phyloP scores from a whole-genome alignment of 1,139 yeast species.

The Kazachstania sp. region DNA sequence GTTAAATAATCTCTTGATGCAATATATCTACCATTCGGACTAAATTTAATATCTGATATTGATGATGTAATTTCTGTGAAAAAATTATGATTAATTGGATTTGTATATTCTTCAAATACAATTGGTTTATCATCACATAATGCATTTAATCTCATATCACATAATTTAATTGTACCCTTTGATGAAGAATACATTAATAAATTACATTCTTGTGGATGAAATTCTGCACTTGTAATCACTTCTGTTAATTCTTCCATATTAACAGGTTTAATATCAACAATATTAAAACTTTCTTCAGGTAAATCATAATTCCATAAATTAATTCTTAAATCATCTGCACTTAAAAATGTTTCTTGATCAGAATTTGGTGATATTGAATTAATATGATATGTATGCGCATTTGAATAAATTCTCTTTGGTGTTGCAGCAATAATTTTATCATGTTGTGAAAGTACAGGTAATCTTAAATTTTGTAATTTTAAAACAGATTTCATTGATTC shows the following conservation, averaged over 20 bases:
- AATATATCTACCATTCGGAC: slow-evolving; percentile 87
- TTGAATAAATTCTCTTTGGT: slow-evolving; percentile 84
- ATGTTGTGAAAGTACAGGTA: slow-evolving; percentile 84
- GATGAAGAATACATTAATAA: slow-evolving; percentile 94
- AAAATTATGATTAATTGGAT: slow-evolving; percentile 87
- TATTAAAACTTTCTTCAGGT: slow-evolving; percentile 91
- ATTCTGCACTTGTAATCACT: slow-evolving; percentile 96
- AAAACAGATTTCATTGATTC: slow-evolving; percentile 23
- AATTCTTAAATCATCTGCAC: slow-evolving; percentile 91
- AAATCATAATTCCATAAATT: slow-evolving; percentile 93
- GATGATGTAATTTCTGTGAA: slow-evolving; percentile 96
- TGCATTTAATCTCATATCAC: slow-evolving; percentile 95
- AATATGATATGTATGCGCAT: slow-evolving; percentile 97
- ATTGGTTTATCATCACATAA: slow-evolving; percentile 87
- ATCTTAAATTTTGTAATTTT: slow-evolving; percentile 41
- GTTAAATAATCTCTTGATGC: slow-evolving; percentile 96
- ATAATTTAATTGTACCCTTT: slow-evolving; percentile 89
- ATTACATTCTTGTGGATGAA: slow-evolving; percentile 90
- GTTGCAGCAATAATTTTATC: slow-evolving; percentile 93
- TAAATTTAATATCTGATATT: slow-evolving; percentile 88
- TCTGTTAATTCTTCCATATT: slow-evolving; percentile 99
- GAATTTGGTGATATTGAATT: slow-evolving; percentile 91
- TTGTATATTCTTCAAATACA: slow-evolving; percentile 85
- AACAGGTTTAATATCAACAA: slow-evolving; percentile 95
- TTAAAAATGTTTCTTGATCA: slow-evolving; percentile 91